These are phyloP conservation scores for Lipomyces yamadae DNA, from an alignment of 805 yeast species.

Conservation along the genomic window DNA sequence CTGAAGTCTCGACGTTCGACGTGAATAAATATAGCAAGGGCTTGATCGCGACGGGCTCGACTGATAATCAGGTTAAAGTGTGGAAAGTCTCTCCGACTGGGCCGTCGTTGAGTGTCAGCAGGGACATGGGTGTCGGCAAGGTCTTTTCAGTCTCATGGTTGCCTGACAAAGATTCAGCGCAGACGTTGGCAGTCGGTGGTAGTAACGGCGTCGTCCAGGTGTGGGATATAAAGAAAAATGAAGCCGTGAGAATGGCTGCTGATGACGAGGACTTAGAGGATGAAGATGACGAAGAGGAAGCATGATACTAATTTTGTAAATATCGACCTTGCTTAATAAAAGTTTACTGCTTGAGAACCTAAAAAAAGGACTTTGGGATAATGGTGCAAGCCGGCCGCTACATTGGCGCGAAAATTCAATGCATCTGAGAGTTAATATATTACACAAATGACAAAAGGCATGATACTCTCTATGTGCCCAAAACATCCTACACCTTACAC, in stretches of 20 bases:
- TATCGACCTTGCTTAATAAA: not conserved
- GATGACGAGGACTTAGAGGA: conserved; percentile 62
- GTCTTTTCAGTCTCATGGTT: conserved; percentile 84
- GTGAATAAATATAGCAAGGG: conserved; percentile 71
- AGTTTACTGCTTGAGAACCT: no score
- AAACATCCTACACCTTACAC: no score
- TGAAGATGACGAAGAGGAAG: conserved; percentile 52
- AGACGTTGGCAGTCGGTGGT: conserved; percentile 79
- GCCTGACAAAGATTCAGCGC: conserved; percentile 82
- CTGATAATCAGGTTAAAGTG: conserved; percentile 81
- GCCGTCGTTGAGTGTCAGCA: conserved; percentile 86
- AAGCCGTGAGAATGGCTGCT: conserved; percentile 73
- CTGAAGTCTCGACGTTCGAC: conserved; percentile 84
- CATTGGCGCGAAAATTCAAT: no score
- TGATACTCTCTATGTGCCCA: no score
- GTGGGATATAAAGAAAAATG: conserved; percentile 90
- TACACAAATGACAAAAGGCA: no score
- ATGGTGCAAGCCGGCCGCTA: no score
- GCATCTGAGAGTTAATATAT: no score
- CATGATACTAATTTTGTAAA: conserved; percentile 8
- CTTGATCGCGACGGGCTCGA: conserved; percentile 81
- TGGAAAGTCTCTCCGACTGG: conserved; percentile 72
- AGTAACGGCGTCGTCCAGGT: conserved; percentile 80
- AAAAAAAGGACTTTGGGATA: no score
- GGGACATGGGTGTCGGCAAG: conserved; percentile 94